phyloP scores from a whole-genome alignment of 2,329 filamentous ascomycete species.

The Pseudocercospora pini-densiflorae region DNA sequence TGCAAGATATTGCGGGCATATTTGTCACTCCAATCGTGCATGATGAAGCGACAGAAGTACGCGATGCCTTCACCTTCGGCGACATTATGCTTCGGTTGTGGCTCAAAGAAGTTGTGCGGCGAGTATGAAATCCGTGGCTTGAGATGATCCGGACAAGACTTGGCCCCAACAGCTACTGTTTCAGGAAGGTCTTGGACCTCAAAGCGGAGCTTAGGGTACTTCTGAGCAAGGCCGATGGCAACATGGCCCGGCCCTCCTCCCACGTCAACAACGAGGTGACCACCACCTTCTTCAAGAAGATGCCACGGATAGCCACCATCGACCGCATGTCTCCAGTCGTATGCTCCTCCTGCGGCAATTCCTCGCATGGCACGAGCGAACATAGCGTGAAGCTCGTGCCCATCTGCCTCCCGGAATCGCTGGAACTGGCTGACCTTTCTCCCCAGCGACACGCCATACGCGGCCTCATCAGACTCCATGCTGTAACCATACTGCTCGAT shows the following conservation, averaged over 20 bases:
- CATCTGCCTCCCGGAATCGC: constrained; percentile 30
- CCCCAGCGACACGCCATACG: constrained; percentile 26
- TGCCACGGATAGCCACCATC: constrained; percentile 32
- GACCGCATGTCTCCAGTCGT: constrained; percentile 29
- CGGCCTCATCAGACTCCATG: constrained; percentile 29
- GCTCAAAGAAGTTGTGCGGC: constrained; percentile 27
- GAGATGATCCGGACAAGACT: constrained; percentile 25
- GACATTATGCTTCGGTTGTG: constrained; percentile 21
- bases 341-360: constrained; percentile 28
- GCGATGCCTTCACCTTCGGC: constrained; percentile 16
- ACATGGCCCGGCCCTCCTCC: constrained; percentile 32
- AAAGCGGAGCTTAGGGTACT: constrained; percentile 27
- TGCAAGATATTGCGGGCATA: constrained; percentile 31
- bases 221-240: constrained; percentile 28
- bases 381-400: constrained; percentile 28
- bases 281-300: constrained; percentile 16
- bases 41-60: constrained; percentile 30
- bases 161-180: constrained; percentile 30
- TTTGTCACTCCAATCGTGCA: constrained; percentile 34
- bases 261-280: constrained; percentile 28
- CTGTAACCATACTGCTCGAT: constrained; percentile 29
- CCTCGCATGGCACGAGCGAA: constrained; percentile 32
- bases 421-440: constrained; percentile 29
- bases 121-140: constrained; percentile 20
- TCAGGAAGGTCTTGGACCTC: constrained; percentile 32